Conservation (phyloP, 495 filamentous ascomycete species). For the Achaetomiella virescens region DNA sequence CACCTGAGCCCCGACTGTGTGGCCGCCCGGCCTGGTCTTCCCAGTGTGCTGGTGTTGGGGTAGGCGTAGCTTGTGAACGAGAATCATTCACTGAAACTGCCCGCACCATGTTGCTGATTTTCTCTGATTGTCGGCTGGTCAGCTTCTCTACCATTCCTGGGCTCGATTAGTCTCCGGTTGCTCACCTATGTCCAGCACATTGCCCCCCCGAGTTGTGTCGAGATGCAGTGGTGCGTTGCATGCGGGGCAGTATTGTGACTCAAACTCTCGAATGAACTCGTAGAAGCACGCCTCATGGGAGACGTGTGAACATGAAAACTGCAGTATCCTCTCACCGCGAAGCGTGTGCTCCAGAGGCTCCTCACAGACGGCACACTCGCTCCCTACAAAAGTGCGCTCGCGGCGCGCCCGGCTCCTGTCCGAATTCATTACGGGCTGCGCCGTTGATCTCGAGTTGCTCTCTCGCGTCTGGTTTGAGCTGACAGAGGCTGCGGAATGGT, state of each 20-base stretch:
- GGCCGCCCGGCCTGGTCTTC: conserved; percentile 45
- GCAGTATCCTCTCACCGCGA: conserved; percentile 88
- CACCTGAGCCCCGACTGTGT: conserved; percentile 44
- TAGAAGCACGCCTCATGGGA: conserved; percentile 99
- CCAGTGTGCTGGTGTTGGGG: conserved; percentile 42
- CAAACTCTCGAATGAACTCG: conserved; percentile 93
- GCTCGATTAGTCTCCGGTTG: background rate
- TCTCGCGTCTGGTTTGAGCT: conserved; percentile 36
- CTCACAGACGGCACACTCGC: conserved; percentile 92
- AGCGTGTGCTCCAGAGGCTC: conserved; percentile 96
- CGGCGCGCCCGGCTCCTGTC: conserved; percentile 76
- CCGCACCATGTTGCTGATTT: conserved; percentile 90
- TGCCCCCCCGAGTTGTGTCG: conserved; percentile 91
- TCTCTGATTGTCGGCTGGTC: conserved; percentile 53
- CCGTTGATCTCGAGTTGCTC: conserved; percentile 27
- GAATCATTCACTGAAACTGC: conserved; percentile 67
- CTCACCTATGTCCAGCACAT: conserved; percentile 86
- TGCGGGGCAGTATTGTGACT: conserved; percentile 90
- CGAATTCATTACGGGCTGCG: conserved; percentile 58
- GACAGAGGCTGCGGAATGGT: conserved; percentile 38
- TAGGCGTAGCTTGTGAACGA: conserved; percentile 46
- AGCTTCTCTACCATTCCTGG: background rate
- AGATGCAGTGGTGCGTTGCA: conserved; percentile 90
- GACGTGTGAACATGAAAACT: conserved; percentile 93
- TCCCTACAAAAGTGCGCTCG: conserved; percentile 92